phyloP scores from a whole-genome alignment of 2,329 filamentous ascomycete species.

The Chalara sp. region DNA sequence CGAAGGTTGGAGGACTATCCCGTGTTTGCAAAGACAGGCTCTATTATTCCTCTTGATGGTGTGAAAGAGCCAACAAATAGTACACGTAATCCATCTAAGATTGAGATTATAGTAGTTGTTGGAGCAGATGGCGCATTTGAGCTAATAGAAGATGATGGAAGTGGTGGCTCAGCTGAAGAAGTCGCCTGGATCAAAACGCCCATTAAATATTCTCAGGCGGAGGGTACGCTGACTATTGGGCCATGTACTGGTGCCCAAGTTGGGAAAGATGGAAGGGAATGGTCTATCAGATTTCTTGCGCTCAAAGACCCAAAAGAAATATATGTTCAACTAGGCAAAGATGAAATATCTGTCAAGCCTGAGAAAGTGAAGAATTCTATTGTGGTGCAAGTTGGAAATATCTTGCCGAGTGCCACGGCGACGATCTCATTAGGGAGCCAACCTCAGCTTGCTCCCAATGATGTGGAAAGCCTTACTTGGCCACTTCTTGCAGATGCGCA shows the following conservation, averaged over 20 bases:
- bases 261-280: not conserved
- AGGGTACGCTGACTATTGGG: conserved; percentile 5
- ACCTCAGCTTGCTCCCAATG: conserved; percentile 6
- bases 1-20: conserved; percentile 43
- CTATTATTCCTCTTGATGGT: conserved; percentile 50
- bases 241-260: not conserved
- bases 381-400: conserved; percentile 2
- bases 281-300: conserved; percentile 6
- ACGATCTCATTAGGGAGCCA: conserved; percentile 7
- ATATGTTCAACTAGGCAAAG: not conserved
- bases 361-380: conserved; percentile 3
- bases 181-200: conserved; percentile 1
- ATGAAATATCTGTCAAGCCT: conserved; percentile 2
- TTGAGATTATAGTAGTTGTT: conserved; percentile 43
- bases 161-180: conserved; percentile 1
- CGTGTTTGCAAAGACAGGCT: conserved; percentile 47
- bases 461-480: conserved; percentile 3
- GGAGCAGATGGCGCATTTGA: conserved; percentile 41
- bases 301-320: not conserved
- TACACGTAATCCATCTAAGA: conserved; percentile 35
- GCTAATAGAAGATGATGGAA: conserved; percentile 39
- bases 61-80: conserved; percentile 37
- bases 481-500: conserved; percentile 8
- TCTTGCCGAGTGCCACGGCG: conserved; percentile 1
- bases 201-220: conserved; percentile 8